A percentile compares a stretch with the other conserved stretches of the same genome.
Evolutionary conservation across 164 flowering plant genomes (phyloP).

Genomic region (Sextonia rubra): DNA sequence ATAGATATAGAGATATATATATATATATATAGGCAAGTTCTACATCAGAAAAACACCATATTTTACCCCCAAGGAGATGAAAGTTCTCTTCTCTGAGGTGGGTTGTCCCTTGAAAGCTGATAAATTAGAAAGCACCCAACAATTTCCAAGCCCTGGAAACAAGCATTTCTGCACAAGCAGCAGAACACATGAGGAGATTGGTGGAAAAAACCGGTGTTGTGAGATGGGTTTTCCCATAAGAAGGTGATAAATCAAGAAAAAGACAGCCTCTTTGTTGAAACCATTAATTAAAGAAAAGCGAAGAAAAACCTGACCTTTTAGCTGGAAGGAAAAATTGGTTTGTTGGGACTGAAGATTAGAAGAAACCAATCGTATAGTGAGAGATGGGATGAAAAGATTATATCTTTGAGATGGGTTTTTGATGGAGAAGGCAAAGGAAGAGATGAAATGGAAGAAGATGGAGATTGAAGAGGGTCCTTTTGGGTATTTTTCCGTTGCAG

Average conservation of each 20-base stretch:
- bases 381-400: no score
- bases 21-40: background rate
- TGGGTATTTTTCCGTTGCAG: background rate
- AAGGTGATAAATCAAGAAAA: background rate
- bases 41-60: no score
- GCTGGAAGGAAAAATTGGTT: background rate
- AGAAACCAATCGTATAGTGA: no score
- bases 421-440: background rate
- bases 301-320: background rate
- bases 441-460: background rate
- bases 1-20: no score
- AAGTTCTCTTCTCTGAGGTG: no score
- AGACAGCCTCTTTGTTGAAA: background rate
- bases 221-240: slow-evolving; percentile 1
- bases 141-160: no score
- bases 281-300: background rate
- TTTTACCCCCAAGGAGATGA: no score
- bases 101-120: no score
- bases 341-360: no score
- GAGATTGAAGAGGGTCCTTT: background rate
- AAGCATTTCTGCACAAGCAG: no score
- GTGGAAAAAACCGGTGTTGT: background rate
- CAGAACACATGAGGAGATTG: background rate
- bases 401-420: background rate
- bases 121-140: no score